phyloP scores from a whole-genome alignment of 306 rosid species.

The Alnus rubra region DNA sequence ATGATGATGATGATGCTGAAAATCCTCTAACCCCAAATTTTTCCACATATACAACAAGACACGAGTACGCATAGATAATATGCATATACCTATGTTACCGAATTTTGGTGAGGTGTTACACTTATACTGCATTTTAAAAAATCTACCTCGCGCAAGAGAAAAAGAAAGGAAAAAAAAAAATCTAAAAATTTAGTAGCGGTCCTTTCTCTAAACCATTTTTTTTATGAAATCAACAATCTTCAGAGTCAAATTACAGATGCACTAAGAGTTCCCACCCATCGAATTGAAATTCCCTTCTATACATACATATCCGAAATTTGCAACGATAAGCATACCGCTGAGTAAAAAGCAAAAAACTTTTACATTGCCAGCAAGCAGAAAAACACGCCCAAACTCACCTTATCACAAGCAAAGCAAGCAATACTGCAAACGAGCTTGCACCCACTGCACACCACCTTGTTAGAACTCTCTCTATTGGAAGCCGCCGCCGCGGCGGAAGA shows the following conservation, averaged over 20 bases:
- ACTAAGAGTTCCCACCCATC: background rate
- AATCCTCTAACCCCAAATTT: background rate
- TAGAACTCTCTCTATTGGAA: constrained; percentile 41
- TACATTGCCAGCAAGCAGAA: background rate
- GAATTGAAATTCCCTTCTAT: background rate
- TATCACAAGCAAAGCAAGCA: constrained; percentile 92
- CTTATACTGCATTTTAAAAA: background rate
- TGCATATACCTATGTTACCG: background rate
- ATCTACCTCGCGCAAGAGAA: background rate
- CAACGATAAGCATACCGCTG: background rate
- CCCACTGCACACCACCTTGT: constrained; percentile 75
- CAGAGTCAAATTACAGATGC: background rate
- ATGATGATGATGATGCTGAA: background rate
- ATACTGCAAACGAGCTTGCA: constrained; percentile 79
- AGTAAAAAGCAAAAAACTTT: background rate
- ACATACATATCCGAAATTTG: background rate
- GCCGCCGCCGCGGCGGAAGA: background rate
- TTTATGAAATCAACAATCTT: background rate
- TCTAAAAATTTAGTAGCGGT: too few relatives aligned
- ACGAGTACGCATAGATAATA: background rate
- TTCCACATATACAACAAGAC: background rate
- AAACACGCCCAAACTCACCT: constrained; percentile 42
- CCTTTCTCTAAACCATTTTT: too few relatives aligned
- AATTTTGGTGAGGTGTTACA: background rate
- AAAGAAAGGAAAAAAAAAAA: too few relatives aligned